Conservation (phyloP, 2,329 filamentous ascomycete species). For the Cordyceps cicadae region DNA sequence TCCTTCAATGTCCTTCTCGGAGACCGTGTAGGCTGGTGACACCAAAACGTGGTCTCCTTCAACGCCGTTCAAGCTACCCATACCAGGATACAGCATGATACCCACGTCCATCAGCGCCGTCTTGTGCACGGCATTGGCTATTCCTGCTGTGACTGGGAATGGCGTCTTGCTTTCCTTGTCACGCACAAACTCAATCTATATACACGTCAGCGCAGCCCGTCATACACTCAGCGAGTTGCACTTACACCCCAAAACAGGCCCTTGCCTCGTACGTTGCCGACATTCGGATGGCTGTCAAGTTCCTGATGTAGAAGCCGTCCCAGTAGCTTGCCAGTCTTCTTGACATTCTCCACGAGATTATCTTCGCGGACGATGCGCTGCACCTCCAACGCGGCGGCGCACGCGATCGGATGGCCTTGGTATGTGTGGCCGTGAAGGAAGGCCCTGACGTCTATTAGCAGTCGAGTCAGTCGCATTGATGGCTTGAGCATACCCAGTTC, state of each 20-base stretch:
- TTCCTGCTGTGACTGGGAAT: conserved; percentile 23
- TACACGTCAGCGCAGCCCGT: background rate
- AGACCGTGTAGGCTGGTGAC: conserved; percentile 37
- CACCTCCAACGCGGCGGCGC: conserved; percentile 21
- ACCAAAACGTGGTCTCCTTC: conserved; percentile 19
- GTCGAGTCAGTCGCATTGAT: background rate
- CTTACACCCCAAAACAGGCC: conserved; percentile 24
- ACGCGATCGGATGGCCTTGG: conserved; percentile 20
- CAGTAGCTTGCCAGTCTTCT: conserved; percentile 12
- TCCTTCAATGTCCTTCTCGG: conserved; percentile 16
- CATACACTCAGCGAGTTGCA: background rate
- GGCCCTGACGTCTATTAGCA: background rate
- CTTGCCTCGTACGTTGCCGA: conserved; percentile 23
- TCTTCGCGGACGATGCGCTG: conserved; percentile 37
- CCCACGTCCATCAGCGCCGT: conserved; percentile 36
- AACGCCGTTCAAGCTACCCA: conserved; percentile 18
- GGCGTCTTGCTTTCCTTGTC: conserved; percentile 21
- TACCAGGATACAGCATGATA: conserved; percentile 37
- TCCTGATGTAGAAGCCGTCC: conserved; percentile 15
- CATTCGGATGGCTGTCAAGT: conserved; percentile 19
- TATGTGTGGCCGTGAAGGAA: conserved; percentile 21
- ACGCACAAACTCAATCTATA: conserved; percentile 21
- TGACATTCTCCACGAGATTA: conserved; percentile 17
- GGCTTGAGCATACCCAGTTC: conserved; percentile 20
- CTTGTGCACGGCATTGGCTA: conserved; percentile 18